phyloP scores from a whole-genome alignment of 345 rosid genomes.

The Citrus medica region DNA sequence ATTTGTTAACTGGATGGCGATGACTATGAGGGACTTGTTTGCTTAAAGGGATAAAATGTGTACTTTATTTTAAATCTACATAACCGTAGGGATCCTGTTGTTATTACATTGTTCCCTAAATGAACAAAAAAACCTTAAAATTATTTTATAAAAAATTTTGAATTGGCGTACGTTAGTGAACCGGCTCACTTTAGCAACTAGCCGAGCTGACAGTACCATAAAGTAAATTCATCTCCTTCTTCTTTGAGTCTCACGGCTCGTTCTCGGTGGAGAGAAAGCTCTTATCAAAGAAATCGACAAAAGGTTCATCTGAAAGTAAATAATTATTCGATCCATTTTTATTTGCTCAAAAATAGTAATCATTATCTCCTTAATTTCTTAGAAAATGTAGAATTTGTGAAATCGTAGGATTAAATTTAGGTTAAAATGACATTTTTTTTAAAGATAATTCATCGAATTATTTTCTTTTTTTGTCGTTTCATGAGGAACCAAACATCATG shows the following conservation, averaged over 20 bases:
- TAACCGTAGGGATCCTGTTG: background rate
- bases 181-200: background rate
- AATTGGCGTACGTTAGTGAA: background rate
- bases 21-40: background rate
- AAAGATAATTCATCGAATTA: background rate
- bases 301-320: background rate
- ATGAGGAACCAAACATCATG: background rate
- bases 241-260: background rate
- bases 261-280: background rate
- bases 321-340: background rate
- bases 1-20: too few species aligned
- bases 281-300: background rate
- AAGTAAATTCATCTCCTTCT: background rate
- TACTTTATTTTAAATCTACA: background rate
- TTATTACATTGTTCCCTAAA: background rate
- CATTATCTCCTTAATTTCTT: background rate
- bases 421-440: background rate
- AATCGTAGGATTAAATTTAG: background rate
- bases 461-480: background rate
- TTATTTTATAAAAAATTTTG: background rate
- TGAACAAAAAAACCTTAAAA: background rate
- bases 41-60: too few species aligned
- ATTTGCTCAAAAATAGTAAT: background rate
- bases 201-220: background rate
- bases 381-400: background rate